A percentile compares a stretch with the other conserved stretches of the same genome.
phyloP scores from a whole-genome alignment of 2,329 filamentous ascomycete species.

The Microcyclospora tardicrescens region DNA sequence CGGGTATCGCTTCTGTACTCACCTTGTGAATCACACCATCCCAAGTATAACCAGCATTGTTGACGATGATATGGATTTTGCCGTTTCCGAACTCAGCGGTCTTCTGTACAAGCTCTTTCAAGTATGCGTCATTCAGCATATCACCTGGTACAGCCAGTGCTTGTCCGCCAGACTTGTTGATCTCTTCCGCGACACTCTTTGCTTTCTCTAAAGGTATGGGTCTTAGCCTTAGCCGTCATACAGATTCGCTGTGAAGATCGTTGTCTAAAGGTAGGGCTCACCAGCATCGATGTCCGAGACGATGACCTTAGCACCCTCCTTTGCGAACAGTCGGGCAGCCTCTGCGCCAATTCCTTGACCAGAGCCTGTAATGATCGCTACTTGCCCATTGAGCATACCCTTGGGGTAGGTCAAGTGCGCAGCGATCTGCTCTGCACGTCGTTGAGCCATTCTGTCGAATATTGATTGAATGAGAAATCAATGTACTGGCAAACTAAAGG shows the following conservation, averaged over 20 bases:
- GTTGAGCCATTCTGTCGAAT: slow-evolving; percentile 15
- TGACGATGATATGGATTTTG: slow-evolving; percentile 84
- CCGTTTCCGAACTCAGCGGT: slow-evolving; percentile 69
- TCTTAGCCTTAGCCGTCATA: no score
- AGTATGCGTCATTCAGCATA: slow-evolving; percentile 57
- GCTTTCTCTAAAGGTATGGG: slow-evolving; percentile 48
- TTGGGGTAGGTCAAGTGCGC: slow-evolving; percentile 71
- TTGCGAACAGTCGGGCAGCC: slow-evolving; percentile 63
- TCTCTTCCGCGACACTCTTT: slow-evolving; percentile 51
- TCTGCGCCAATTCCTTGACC: slow-evolving; percentile 85
- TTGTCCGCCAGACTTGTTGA: slow-evolving; percentile 53
- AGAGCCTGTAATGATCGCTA: slow-evolving; percentile 76
- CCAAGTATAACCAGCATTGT: slow-evolving; percentile 89
- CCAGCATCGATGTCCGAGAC: slow-evolving; percentile 70
- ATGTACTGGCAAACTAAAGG: no score
- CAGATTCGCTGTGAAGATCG: background rate
- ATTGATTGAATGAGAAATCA: background rate
- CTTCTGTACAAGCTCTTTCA: slow-evolving; percentile 57
- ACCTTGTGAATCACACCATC: slow-evolving; percentile 82
- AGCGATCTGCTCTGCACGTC: slow-evolving; percentile 52
- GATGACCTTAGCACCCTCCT: slow-evolving; percentile 75
- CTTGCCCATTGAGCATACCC: slow-evolving; percentile 65
- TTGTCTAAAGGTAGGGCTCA: slow-evolving; percentile 25
- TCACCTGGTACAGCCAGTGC: slow-evolving; percentile 67
- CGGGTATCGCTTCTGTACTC: background rate